phyloP scores from a whole-genome alignment of 129 eudicot species.

The Scalesia atractyloides region DNA sequence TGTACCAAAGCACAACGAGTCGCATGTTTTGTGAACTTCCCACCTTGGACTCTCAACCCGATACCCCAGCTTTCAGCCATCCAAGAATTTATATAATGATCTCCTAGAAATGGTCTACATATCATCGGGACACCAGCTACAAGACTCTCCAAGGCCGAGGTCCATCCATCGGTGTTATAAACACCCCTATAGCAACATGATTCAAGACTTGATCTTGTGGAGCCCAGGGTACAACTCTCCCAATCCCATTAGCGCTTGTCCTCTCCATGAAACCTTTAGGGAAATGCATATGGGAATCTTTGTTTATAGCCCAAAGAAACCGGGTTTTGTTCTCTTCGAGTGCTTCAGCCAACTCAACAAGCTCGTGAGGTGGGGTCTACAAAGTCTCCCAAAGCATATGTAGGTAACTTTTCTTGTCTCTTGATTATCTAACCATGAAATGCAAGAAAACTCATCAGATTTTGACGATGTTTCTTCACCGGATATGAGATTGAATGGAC shows the following conservation, averaged over 20 bases:
- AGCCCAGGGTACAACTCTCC: slow-evolving; percentile 70
- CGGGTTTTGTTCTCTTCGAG: slow-evolving; percentile 45
- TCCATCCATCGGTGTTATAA: slow-evolving; percentile 69
- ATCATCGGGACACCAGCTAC: slow-evolving; percentile 58
- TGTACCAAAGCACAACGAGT: slow-evolving; percentile 36
- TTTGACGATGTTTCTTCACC: background rate
- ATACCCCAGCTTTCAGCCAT: slow-evolving; percentile 57
- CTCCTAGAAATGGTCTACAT: slow-evolving; percentile 62
- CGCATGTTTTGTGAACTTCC: slow-evolving; percentile 42
- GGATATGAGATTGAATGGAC: slow-evolving; percentile 50
- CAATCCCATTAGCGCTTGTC: slow-evolving; percentile 15
- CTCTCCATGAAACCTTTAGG: slow-evolving; percentile 49
- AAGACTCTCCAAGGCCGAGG: slow-evolving; percentile 63
- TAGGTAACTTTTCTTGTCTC: slow-evolving; percentile 45
- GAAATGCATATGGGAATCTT: slow-evolving; percentile 25
- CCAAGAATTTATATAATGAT: slow-evolving; percentile 48
- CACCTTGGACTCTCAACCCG: slow-evolving; percentile 55
- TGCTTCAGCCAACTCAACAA: slow-evolving; percentile 55
- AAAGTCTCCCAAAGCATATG: slow-evolving; percentile 56
- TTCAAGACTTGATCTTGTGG: slow-evolving; percentile 61
- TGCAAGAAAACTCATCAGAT: slow-evolving; percentile 44
- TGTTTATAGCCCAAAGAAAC: slow-evolving; percentile 63
- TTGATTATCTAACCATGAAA: slow-evolving; percentile 53
- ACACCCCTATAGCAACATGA: slow-evolving; percentile 48
- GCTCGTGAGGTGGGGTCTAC: slow-evolving; percentile 52